Percentiles rank a stretch among this genome's conserved stretches.
Conservation (phyloP, 768 basidiomycete species). For the Mycena amicta region DNA sequence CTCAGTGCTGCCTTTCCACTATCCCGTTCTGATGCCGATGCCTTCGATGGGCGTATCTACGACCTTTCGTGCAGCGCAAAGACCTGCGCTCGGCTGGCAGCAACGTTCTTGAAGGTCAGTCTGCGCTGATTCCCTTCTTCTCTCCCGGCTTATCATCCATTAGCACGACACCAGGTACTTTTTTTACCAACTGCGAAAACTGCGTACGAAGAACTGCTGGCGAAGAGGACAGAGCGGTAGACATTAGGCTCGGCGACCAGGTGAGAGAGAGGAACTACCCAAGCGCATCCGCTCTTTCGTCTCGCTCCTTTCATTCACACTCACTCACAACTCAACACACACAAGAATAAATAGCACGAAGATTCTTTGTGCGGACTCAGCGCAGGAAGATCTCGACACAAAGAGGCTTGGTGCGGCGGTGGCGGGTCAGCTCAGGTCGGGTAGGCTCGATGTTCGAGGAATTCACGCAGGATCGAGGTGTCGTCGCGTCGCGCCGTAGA, state of each 20-base stretch:
- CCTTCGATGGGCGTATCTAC: slow-evolving; percentile 30
- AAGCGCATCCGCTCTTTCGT: neutral
- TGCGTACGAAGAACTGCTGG: slow-evolving; percentile 43
- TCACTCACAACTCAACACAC: slow-evolving; percentile 38
- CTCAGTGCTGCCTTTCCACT: slow-evolving; percentile 59
- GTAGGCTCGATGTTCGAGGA: too few relatives aligned
- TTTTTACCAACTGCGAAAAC: slow-evolving; percentile 35
- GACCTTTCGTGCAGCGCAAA: slow-evolving; percentile 47
- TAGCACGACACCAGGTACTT: slow-evolving; percentile 26
- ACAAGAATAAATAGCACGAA: too few relatives aligned
- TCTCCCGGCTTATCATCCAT: slow-evolving; percentile 5
- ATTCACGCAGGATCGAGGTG: too few relatives aligned
- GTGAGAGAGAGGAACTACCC: too few relatives aligned
- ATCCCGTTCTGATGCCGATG: neutral
- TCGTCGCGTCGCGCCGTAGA: too few relatives aligned
- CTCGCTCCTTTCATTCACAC: slow-evolving; percentile 9
- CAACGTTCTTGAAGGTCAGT: neutral
- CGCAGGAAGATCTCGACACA: too few relatives aligned
- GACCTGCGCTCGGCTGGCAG: slow-evolving; percentile 7
- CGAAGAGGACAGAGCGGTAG: neutral
- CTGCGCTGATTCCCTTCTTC: neutral
- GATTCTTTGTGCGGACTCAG: too few relatives aligned
- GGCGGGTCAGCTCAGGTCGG: too few relatives aligned
- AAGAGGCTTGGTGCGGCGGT: too few relatives aligned
- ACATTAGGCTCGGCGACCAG: neutral